phyloP scores from a whole-genome alignment of 495 filamentous ascomycete genomes.

The Podospora conica region DNA sequence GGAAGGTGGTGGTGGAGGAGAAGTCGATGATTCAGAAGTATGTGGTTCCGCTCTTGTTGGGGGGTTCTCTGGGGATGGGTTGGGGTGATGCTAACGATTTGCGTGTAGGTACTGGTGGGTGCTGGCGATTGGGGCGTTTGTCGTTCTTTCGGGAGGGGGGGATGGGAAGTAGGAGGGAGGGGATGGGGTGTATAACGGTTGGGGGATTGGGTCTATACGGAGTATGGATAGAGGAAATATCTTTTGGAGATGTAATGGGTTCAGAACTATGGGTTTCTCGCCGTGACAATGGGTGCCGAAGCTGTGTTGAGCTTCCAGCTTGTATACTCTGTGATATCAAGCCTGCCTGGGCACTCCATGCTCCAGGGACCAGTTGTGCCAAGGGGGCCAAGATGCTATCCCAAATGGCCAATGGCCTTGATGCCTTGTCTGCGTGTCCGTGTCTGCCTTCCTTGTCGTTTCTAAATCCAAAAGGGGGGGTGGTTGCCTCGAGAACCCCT shows the following conservation, averaged over 20 bases:
- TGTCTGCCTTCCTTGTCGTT: too few relatives aligned
- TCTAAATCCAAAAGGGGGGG: too few relatives aligned
- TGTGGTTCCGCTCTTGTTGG: slow-evolving; percentile 35
- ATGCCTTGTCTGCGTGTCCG: too few relatives aligned
- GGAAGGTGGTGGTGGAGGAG: slow-evolving; percentile 49
- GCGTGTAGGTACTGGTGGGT: slow-evolving; percentile 49
- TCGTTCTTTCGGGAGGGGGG: slow-evolving; percentile 36
- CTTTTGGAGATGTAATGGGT: neutral
- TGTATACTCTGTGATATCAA: neutral
- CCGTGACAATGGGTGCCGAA: neutral
- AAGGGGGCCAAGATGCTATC: neutral
- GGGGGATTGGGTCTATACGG: neutral
- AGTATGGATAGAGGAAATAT: neutral
- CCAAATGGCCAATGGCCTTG: neutral
- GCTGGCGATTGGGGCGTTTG: slow-evolving; percentile 34
- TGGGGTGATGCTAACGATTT: slow-evolving; percentile 3
- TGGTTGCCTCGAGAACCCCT: too few relatives aligned
- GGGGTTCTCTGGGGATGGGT: neutral
- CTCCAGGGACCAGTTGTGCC: neutral
- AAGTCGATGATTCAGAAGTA: slow-evolving; percentile 70
- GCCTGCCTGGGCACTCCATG: neutral
- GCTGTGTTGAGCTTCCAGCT: neutral
- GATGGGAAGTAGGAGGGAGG: slow-evolving; percentile 28
- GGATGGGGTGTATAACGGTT: neutral
- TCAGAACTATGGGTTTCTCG: neutral